These are phyloP conservation scores for Podila horticola DNA, from an alignment of 192 early-diverging fungal species.

Conservation along the genomic window DNA sequence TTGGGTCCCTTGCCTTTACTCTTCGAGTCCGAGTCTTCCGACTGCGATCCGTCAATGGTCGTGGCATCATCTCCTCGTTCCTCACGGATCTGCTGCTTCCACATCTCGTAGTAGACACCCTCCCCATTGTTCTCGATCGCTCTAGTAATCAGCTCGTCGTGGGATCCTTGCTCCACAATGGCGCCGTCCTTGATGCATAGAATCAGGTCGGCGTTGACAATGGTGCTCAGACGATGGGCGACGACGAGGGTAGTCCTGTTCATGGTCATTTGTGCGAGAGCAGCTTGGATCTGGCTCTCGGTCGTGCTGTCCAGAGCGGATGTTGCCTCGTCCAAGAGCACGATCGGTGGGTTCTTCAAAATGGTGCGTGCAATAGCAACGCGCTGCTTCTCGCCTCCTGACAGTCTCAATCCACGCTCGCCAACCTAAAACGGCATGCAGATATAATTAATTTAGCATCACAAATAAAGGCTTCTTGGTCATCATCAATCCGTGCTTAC, in stretches of 20 bases:
- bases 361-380: constrained; percentile 88
- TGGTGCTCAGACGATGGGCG: constrained; percentile 88
- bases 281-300: constrained; percentile 84
- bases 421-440: no score
- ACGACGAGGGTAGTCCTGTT: constrained; percentile 90
- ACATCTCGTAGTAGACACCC: constrained; percentile 89
- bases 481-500: neutral
- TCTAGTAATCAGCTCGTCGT: constrained; percentile 74
- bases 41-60: constrained; percentile 15
- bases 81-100: constrained; percentile 88
- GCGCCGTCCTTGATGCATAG: constrained; percentile 82
- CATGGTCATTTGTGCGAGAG: constrained; percentile 77
- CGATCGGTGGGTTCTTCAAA: constrained; percentile 71
- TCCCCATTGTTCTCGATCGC: constrained; percentile 47
- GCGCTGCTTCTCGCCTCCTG: constrained; percentile 93
- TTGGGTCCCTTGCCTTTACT: constrained; percentile 29
- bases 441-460: no score
- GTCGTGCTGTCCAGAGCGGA: constrained; percentile 78
- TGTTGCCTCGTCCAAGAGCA: constrained; percentile 88
- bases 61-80: constrained; percentile 45
- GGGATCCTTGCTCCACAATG: constrained; percentile 87
- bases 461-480: no score
- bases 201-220: constrained; percentile 87
- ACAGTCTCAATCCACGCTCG: constrained; percentile 80
- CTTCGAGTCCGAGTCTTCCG: constrained; percentile 19